phyloP scores from a whole-genome alignment of 169 alveolate species.

The Cryptosporidium parvum region DNA sequence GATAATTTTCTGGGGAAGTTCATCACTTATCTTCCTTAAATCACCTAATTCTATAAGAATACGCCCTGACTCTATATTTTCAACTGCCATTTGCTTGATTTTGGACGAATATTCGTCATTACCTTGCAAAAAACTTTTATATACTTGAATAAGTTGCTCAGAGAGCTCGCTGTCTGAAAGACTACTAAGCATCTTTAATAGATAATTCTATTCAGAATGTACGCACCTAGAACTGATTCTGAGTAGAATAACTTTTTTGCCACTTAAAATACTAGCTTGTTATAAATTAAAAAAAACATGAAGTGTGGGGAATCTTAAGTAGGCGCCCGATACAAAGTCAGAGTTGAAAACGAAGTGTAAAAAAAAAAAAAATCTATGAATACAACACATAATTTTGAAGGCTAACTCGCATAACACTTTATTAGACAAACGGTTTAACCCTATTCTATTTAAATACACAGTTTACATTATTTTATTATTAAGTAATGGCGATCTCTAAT shows the following conservation, averaged over 20 bases:
- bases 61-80: conserved; percentile 57
- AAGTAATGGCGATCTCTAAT: conserved; percentile 12
- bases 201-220: conserved; percentile 1
- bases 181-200: conserved; percentile 23
- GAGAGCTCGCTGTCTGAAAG: conserved; percentile 65
- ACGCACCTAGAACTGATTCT: conserved; percentile 4
- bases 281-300: conserved; percentile 30
- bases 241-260: conserved; percentile 15
- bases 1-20: conserved; percentile 56
- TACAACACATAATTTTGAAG: neutral
- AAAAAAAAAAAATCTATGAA: neutral
- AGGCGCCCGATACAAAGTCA: conserved; percentile 46
- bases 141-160: conserved; percentile 52
- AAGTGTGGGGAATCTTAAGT: conserved; percentile 71
- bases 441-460: neutral
- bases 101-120: conserved; percentile 71
- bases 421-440: neutral
- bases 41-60: conserved; percentile 39
- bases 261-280: conserved; percentile 7
- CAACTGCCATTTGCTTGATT: conserved; percentile 67
- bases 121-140: conserved; percentile 39
- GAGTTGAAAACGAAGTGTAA: neutral
- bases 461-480: neutral
- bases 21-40: conserved; percentile 68
- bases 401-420: neutral